Conservation (phyloP, 202 grass and related monocot species). For the Setaria viridis region DNA sequence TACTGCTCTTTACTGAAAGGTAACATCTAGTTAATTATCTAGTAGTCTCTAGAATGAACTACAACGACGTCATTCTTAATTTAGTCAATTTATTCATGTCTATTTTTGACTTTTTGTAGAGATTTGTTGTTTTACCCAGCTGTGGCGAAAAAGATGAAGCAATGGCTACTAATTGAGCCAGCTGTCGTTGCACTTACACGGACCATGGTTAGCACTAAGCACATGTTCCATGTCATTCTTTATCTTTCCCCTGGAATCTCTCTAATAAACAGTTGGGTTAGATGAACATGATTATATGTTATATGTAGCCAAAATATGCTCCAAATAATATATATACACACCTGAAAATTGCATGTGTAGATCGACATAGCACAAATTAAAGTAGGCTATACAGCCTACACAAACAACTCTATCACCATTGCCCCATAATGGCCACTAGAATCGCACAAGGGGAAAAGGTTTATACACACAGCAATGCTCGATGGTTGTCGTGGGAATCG, state of each 20-base stretch:
- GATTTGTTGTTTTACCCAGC: neutral
- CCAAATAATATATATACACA: neutral
- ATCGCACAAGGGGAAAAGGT: constrained; percentile 26
- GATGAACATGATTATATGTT: neutral
- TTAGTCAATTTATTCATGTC: neutral
- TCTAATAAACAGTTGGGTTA: neutral
- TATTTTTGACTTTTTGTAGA: neutral
- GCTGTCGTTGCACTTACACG: constrained; percentile 2
- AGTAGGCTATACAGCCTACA: neutral
- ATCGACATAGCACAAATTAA: neutral
- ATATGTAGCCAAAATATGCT: neutral
- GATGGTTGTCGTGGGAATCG: constrained; percentile 37
- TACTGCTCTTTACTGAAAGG: neutral
- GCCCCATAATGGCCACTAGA: constrained; percentile 43
- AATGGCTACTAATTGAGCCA: neutral
- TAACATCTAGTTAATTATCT: neutral
- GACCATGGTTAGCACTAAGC: constrained; percentile 22
- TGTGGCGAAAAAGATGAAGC: neutral
- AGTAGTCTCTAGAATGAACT: neutral
- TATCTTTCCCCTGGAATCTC: neutral
- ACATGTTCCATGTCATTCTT: neutral
- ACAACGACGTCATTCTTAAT: no score
- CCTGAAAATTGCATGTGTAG: constrained; percentile 2
- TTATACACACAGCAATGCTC: neutral
- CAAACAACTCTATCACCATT: neutral